Conservation (phyloP, 2,329 filamentous ascomycete species). For the Trichoderma atrobrunneum region DNA sequence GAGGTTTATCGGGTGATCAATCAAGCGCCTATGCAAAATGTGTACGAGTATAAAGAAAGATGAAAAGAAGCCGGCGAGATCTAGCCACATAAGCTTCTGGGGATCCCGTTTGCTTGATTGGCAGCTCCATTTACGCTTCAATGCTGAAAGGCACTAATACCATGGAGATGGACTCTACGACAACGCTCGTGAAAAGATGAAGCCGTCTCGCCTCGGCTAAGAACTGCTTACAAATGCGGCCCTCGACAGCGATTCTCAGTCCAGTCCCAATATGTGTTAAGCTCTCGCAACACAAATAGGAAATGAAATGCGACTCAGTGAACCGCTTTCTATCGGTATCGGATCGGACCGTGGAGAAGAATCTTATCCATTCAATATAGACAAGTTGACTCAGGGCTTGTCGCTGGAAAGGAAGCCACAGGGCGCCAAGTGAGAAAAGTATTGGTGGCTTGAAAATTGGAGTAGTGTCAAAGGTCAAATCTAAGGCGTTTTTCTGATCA, state of each 20-base stretch:
- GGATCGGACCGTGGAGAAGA: neutral
- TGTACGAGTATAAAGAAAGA: neutral
- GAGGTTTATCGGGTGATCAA: neutral
- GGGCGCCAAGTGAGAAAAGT: neutral
- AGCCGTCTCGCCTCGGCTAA: neutral
- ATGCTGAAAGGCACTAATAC: neutral
- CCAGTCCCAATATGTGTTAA: neutral
- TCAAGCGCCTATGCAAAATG: neutral
- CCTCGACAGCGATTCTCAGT: neutral
- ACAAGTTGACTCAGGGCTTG: neutral
- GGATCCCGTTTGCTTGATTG: neutral
- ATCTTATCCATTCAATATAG: neutral
- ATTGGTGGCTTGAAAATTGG: constrained; percentile 12
- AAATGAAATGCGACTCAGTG: neutral
- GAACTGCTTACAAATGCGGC: neutral
- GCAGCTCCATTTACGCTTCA: neutral
- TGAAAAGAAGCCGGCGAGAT: neutral
- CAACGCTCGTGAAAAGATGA: neutral
- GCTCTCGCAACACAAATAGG: neutral
- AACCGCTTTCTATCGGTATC: neutral
- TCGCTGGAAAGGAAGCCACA: neutral
- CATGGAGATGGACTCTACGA: neutral
- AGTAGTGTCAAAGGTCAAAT: neutral
- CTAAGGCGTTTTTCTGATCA: neutral
- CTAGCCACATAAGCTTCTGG: neutral